Conservation (phyloP, 352 stramenopile genomes). For the Globisporangium middletonii region DNA sequence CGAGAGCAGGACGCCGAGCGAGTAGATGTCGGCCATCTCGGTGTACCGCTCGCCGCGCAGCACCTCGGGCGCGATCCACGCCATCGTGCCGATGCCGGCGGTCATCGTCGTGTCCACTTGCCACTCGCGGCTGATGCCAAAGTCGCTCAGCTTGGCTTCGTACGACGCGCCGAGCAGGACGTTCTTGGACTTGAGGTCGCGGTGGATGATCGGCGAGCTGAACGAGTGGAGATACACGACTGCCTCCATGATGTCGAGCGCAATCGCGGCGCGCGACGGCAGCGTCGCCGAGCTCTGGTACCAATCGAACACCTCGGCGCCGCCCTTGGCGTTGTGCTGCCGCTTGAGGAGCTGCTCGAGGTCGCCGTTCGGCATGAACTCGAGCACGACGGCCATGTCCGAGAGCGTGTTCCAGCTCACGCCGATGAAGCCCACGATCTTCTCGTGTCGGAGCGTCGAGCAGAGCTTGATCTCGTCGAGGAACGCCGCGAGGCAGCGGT, state of each 20-base stretch:
- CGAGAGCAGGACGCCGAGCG: slow-evolving; percentile 74
- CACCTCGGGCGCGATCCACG: slow-evolving; percentile 80
- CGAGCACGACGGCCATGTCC: slow-evolving; percentile 75
- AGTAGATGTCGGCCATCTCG: slow-evolving; percentile 85
- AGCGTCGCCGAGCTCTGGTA: slow-evolving; percentile 50
- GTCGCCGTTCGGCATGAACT: slow-evolving; percentile 77
- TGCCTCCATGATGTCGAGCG: slow-evolving; percentile 68
- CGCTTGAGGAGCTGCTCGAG: slow-evolving; percentile 65
- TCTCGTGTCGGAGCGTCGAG: slow-evolving; percentile 68
- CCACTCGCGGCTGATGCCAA: slow-evolving; percentile 78
- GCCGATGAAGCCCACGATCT: slow-evolving; percentile 77
- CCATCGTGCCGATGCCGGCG: slow-evolving; percentile 77
- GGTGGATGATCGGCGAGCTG: slow-evolving; percentile 74
- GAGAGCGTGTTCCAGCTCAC: slow-evolving; percentile 85
- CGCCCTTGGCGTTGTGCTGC: slow-evolving; percentile 34
- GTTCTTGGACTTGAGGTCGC: slow-evolving; percentile 77
- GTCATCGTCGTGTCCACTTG: slow-evolving; percentile 76
- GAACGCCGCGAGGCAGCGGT: slow-evolving; percentile 60
- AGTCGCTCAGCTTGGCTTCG: slow-evolving; percentile 77
- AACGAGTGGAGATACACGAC: slow-evolving; percentile 83
- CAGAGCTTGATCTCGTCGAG: slow-evolving; percentile 84
- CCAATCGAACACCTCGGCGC: slow-evolving; percentile 56
- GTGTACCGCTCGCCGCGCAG: slow-evolving; percentile 78
- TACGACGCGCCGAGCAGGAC: slow-evolving; percentile 57
- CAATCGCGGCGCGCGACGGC: slow-evolving; percentile 47